Percentiles rank a stretch among this genome's conserved stretches.
These are phyloP conservation scores for Capsicum pubescens DNA, from an alignment of 257 asterid species.

Conservation along the genomic window DNA sequence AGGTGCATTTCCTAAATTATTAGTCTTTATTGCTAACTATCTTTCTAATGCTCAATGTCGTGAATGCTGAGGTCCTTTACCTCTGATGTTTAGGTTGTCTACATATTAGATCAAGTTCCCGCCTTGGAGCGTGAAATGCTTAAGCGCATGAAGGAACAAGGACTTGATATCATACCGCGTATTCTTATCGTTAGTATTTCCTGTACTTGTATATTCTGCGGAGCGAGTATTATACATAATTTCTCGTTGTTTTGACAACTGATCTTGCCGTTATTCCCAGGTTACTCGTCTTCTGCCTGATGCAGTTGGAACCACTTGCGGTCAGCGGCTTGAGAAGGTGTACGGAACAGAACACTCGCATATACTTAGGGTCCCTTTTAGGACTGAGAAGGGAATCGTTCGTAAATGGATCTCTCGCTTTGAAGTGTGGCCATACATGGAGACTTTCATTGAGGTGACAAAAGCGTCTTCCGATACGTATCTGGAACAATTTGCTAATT, in stretches of 20 bases:
- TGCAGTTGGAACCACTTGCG: conserved; percentile 97
- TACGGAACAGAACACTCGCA: conserved; percentile 74
- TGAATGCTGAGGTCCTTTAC: conserved; percentile 17
- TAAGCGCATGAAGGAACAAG: conserved; percentile 41
- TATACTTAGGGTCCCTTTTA: conserved; percentile 39
- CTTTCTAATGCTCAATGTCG: not conserved
- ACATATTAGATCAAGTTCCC: conserved; percentile 44
- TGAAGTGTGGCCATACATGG: conserved; percentile 44
- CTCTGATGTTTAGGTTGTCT: conserved; percentile 34
- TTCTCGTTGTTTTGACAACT: not conserved
- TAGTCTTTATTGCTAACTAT: not conserved
- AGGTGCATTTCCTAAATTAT: conserved; percentile 45
- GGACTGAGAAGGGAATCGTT: conserved; percentile 37
- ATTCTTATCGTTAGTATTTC: conserved; percentile 37
- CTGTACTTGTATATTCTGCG: not conserved
- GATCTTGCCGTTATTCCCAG: conserved; percentile 38
- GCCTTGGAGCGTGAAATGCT: conserved; percentile 43
- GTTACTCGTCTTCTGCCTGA: conserved; percentile 95
- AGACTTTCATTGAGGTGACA: conserved; percentile 43
- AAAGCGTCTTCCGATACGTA: not conserved
- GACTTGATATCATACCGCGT: conserved; percentile 39
- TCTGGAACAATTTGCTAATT: not conserved
- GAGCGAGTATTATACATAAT: not conserved
- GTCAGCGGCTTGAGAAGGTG: conserved; percentile 87
- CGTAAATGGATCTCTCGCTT: conserved; percentile 41